A percentile compares a stretch with the other conserved stretches of the same genome.
Evolutionary conservation across 768 basidiomycete genomes (phyloP).

Genomic region (Boletus subcaerulescens): DNA sequence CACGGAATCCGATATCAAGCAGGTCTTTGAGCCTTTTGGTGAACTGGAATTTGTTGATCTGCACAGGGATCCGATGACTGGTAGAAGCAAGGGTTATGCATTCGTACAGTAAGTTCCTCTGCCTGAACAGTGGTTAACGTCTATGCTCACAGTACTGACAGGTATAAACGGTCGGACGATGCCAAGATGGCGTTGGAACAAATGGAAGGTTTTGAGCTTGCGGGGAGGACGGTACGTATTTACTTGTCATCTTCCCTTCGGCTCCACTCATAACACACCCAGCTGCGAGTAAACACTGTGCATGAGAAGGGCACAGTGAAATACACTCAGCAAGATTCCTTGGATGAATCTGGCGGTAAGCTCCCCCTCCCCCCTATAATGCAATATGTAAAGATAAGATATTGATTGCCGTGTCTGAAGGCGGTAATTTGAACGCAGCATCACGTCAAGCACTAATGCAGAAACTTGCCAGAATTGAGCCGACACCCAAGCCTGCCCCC

Average conservation of each 20-base stretch:
- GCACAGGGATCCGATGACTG: conserved; percentile 91
- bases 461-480: conserved; percentile 96
- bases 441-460: conserved; percentile 99
- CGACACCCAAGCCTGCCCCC: conserved; percentile 55
- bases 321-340: conserved; percentile 72
- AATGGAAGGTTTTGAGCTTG: conserved; percentile 98
- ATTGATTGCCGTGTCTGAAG: conserved; percentile 39
- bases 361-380: background rate
- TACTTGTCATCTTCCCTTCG: conserved; percentile 6
- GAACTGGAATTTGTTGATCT: conserved; percentile 98
- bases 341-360: conserved; percentile 89
- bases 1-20: conserved; percentile 94
- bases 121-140: background rate
- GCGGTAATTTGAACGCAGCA: conserved; percentile 96
- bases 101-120: conserved; percentile 80
- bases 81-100: conserved; percentile 95
- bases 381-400: background rate
- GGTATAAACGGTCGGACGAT: conserved; percentile 88
- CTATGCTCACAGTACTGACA: conserved; percentile 28
- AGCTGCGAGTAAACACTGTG: conserved; percentile 90
- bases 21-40: conserved; percentile 99
- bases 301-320: conserved; percentile 83
- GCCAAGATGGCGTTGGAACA: conserved; percentile 96
- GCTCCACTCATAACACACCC: conserved; percentile 13
- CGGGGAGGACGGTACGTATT: conserved; percentile 77